phyloP scores from a whole-genome alignment of 352 stramenopile genomes.

The Pythium vanterpoolii region DNA sequence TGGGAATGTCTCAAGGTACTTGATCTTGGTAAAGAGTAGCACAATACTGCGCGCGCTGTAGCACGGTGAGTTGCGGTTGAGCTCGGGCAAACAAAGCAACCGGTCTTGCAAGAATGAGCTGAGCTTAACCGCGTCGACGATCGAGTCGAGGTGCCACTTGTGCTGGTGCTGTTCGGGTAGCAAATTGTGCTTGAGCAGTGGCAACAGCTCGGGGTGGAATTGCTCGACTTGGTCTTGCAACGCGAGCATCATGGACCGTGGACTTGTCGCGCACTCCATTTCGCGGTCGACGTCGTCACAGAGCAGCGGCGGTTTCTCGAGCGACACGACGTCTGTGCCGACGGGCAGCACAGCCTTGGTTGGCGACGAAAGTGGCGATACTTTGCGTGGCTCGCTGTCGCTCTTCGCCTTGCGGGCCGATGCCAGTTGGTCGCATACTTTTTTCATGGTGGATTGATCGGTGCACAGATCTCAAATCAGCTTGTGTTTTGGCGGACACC shows the following conservation, averaged over 20 bases:
- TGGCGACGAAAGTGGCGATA: conserved; percentile 19
- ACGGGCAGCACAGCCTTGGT: not conserved
- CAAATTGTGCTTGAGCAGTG: conserved; percentile 41
- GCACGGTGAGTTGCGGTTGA: conserved; percentile 78
- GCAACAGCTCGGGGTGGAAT: conserved; percentile 55
- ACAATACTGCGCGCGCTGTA: conserved; percentile 77
- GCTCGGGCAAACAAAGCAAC: conserved; percentile 64
- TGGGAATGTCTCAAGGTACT: conserved; percentile 78
- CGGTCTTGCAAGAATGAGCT: conserved; percentile 68
- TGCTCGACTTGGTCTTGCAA: conserved; percentile 42
- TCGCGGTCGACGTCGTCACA: conserved; percentile 26
- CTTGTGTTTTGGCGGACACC: not conserved
- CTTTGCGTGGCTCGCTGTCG: conserved; percentile 19
- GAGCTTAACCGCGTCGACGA: conserved; percentile 60
- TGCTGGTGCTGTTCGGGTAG: conserved; percentile 31
- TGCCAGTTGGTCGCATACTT: conserved; percentile 13
- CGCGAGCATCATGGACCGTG: conserved; percentile 17
- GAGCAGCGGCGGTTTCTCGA: conserved; percentile 1
- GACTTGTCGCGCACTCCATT: conserved; percentile 23
- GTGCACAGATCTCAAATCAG: no score
- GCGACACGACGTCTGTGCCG: not conserved
- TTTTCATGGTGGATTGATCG: conserved; percentile 13
- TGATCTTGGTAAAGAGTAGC: conserved; percentile 81
- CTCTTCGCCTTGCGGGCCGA: conserved; percentile 18
- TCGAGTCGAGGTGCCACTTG: conserved; percentile 35